A percentile compares a stretch with the other conserved stretches of the same genome.
phyloP scores from a whole-genome alignment of 176 grass and related monocot genomes.

The Oryza officinalis region DNA sequence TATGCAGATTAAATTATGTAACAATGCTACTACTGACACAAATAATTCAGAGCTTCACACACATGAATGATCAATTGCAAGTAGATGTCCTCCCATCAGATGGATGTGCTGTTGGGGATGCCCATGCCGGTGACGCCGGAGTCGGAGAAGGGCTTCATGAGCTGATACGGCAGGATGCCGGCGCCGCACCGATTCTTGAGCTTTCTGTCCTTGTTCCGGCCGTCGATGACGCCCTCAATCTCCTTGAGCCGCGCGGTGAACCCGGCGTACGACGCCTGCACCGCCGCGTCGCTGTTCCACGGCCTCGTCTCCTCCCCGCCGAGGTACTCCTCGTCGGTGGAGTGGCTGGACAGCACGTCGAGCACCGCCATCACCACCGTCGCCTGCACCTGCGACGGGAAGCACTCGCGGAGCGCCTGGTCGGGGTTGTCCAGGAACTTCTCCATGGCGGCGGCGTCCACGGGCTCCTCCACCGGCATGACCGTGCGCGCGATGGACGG shows the following conservation, averaged over 20 bases:
- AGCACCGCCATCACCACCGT: constrained; percentile 71
- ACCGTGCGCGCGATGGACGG: constrained; percentile 71
- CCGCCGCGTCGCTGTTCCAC: constrained; percentile 47
- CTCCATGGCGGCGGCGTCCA: constrained; percentile 15
- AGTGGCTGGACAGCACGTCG: constrained; percentile 67
- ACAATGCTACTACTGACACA: background rate
- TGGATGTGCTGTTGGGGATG: constrained; percentile 77
- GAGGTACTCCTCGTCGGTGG: constrained; percentile 87
- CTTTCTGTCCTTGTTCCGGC: constrained; percentile 46
- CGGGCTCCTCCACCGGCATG: constrained; percentile 73
- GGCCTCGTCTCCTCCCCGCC: constrained; percentile 41
- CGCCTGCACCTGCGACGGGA: constrained; percentile 72
- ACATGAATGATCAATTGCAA: background rate
- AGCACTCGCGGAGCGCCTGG: constrained; percentile 48
- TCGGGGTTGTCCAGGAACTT: constrained; percentile 65
- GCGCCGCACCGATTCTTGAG: constrained; percentile 69
- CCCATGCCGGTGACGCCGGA: constrained; percentile 58
- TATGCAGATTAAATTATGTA: background rate
- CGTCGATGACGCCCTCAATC: constrained; percentile 64
- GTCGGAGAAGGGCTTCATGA: constrained; percentile 70
- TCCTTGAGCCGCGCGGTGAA: constrained; percentile 54
- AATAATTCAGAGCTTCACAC: background rate
- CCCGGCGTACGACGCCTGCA: constrained; percentile 39
- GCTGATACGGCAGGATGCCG: constrained; percentile 70
- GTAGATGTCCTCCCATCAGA: constrained; percentile 19